phyloP scores from a whole-genome alignment of 768 basidiomycete genomes.

The Tephrocybe sp. region DNA sequence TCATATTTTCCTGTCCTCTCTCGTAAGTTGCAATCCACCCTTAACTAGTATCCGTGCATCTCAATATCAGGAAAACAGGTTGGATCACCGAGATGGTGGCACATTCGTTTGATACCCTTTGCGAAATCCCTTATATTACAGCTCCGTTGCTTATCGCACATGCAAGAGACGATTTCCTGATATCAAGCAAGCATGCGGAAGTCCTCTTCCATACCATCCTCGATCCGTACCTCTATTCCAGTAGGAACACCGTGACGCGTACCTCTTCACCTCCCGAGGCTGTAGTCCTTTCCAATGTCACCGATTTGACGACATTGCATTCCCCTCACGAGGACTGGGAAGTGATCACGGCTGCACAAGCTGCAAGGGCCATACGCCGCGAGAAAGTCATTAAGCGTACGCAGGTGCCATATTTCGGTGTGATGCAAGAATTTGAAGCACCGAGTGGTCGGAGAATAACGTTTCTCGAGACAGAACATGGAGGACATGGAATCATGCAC shows the following conservation, averaged over 20 bases:
- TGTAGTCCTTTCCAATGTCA: conserved; percentile 25
- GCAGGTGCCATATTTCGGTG: conserved; percentile 47
- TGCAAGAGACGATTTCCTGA: conserved; percentile 70
- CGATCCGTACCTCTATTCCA: conserved; percentile 49
- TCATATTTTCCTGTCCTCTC: conserved; percentile 57
- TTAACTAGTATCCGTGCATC: conserved; percentile 44
- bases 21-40: conserved; percentile 31
- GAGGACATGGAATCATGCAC: conserved; percentile 58
- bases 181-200: conserved; percentile 66
- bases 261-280: too few relatives aligned
- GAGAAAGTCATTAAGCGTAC: conserved; percentile 41
- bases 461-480: conserved; percentile 54
- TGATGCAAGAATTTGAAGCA: conserved; percentile 41
- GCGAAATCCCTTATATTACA: conserved; percentile 56
- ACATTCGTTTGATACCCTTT: conserved; percentile 63
- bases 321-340: conserved; percentile 33
- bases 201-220: conserved; percentile 67
- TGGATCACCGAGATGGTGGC: conserved; percentile 51
- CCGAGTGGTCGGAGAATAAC: conserved; percentile 41
- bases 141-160: conserved; percentile 72
- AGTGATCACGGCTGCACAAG: conserved; percentile 34
- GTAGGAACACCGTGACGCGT: conserved; percentile 13
- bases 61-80: too few relatives aligned
- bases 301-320: conserved; percentile 21
- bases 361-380: conserved; percentile 34